phyloP scores from a whole-genome alignment of 2,329 filamentous ascomycete genomes.

The Penicillium sp. region DNA sequence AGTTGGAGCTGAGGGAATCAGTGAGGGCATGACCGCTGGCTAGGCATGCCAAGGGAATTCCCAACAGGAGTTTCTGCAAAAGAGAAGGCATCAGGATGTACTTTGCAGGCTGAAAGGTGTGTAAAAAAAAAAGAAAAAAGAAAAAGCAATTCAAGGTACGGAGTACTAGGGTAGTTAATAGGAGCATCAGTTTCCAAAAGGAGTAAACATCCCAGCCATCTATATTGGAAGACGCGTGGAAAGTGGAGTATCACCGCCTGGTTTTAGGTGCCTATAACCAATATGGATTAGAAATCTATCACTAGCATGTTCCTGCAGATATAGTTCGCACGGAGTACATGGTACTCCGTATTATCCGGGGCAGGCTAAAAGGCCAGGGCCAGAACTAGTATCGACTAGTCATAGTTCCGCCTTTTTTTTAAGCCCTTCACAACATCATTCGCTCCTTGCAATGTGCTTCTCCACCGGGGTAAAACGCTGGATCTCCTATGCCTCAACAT shows the following conservation, averaged over 20 bases:
- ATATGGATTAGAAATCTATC: not conserved
- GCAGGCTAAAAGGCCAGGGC: too few relatives aligned
- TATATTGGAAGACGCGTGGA: not conserved
- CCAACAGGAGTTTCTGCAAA: not conserved
- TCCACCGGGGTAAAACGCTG: too few relatives aligned
- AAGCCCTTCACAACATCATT: too few relatives aligned
- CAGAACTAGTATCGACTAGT: too few relatives aligned
- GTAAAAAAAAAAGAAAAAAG: not conserved
- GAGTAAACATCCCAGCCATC: not conserved
- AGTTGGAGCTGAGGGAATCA: slow-evolving; percentile 4
- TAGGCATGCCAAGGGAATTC: not conserved
- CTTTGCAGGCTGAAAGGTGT: not conserved
- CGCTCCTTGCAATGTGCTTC: too few relatives aligned
- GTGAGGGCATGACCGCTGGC: not conserved
- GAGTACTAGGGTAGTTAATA: not conserved
- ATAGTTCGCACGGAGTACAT: not conserved
- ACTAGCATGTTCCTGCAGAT: not conserved
- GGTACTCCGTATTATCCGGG: not conserved
- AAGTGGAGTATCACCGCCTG: not conserved
- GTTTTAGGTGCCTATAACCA: not conserved
- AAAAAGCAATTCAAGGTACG: not conserved
- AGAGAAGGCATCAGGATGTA: not conserved
- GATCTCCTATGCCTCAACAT: not conserved
- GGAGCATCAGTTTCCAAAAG: not conserved
- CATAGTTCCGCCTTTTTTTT: too few relatives aligned